These are phyloP conservation scores for Sporothrix luriei DNA, from an alignment of 2,329 filamentous ascomycete genomes.

Conservation along the genomic window DNA sequence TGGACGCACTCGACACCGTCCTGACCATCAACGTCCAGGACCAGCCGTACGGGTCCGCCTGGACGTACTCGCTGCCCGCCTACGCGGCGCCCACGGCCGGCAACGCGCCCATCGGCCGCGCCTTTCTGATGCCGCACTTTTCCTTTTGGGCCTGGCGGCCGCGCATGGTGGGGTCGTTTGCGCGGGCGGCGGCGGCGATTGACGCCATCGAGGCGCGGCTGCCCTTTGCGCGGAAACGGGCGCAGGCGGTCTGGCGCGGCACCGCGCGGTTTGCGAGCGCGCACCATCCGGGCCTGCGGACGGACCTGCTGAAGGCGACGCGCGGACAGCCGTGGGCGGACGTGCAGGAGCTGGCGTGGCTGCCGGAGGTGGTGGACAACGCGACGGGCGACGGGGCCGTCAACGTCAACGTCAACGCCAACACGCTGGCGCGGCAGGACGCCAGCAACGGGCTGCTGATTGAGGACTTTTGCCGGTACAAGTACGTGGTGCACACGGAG, in stretches of 20 bases:
- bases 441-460: conserved; percentile 52
- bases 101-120: conserved; percentile 32
- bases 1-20: conserved; percentile 50
- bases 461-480: conserved; percentile 54
- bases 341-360: conserved; percentile 46
- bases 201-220: conserved; percentile 43
- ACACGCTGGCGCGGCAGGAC: conserved; percentile 50
- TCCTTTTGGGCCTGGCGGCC: conserved; percentile 32
- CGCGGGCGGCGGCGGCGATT: conserved; percentile 45
- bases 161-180: conserved; percentile 28
- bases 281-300: conserved; percentile 45
- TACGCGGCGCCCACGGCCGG: conserved; percentile 35
- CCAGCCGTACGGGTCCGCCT: conserved; percentile 48
- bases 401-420: conserved; percentile 50
- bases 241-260: conserved; percentile 54
- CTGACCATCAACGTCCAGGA: conserved; percentile 58
- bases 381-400: conserved; percentile 41
- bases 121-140: conserved; percentile 35
- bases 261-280: conserved; percentile 49
- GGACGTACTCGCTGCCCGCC: conserved; percentile 52
- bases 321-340: conserved; percentile 52
- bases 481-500: conserved; percentile 53
- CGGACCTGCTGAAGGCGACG: conserved; percentile 45
- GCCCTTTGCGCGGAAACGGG: conserved; percentile 44
- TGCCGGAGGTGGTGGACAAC: conserved; percentile 20